Conservation (phyloP, 2,329 filamentous ascomycete species). For the Amesomyces nigricolor region DNA sequence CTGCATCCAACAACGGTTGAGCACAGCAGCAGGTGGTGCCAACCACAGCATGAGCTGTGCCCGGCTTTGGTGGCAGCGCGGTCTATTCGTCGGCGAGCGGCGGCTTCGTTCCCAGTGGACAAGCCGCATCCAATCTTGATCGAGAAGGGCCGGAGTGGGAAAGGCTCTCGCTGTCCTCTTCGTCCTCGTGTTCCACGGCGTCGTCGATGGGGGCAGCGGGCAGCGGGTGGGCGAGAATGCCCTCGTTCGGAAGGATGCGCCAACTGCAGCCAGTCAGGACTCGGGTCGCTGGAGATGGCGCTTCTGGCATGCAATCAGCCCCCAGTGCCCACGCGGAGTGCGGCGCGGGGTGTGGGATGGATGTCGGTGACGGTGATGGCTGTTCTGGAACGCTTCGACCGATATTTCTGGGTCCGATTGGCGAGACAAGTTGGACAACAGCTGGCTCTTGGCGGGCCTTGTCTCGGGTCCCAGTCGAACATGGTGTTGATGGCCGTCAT, state of each 20-base stretch:
- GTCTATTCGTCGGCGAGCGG: neutral
- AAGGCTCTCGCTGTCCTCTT: too few species aligned
- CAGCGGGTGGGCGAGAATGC: neutral
- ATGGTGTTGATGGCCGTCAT: neutral
- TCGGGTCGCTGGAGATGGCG: neutral
- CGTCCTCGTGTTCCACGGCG: constrained; percentile 7
- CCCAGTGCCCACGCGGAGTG: neutral
- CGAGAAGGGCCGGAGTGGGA: neutral
- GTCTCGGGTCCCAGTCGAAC: neutral
- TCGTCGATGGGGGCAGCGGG: constrained; percentile 2
- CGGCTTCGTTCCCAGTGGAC: constrained; percentile 8
- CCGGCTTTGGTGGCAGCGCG: constrained; percentile 4
- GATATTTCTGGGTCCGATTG: neutral
- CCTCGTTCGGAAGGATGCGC: neutral
- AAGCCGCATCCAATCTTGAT: neutral
- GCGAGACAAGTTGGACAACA: too few species aligned
- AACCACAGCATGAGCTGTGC: constrained; percentile 1
- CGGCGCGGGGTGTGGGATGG: neutral
- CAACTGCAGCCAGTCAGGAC: neutral
- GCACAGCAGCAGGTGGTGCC: neutral
- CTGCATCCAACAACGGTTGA: constrained; percentile 3
- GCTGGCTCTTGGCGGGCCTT: neutral
- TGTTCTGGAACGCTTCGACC: neutral
- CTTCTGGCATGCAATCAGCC: constrained; percentile 3
- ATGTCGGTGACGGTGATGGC: neutral